Conservation (phyloP, 352 stramenopile genomes). For the Phytophthora chlamydospora region DNA sequence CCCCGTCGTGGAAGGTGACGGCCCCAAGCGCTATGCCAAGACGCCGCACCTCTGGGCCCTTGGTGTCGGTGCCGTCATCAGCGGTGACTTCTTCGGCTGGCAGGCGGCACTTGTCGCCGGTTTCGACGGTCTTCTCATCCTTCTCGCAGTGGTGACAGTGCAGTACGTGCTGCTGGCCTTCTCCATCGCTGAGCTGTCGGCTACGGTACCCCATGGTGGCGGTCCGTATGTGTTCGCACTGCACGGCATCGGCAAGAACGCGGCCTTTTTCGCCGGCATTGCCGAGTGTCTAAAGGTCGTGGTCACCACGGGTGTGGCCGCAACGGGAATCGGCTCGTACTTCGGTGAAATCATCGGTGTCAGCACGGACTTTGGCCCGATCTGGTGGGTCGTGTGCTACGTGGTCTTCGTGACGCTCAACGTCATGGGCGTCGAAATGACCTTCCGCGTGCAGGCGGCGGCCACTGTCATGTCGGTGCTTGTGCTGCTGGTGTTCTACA, state of each 20-base stretch:
- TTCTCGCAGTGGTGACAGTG: conserved; percentile 58
- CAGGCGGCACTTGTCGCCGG: conserved; percentile 55
- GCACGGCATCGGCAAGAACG: conserved; percentile 52
- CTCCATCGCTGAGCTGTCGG: conserved; percentile 67
- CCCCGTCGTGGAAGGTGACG: conserved; percentile 11
- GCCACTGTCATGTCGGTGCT: conserved; percentile 59
- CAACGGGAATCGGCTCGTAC: conserved; percentile 66
- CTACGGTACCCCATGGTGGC: conserved; percentile 53
- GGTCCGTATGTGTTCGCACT: conserved; percentile 68
- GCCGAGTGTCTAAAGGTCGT: conserved; percentile 67
- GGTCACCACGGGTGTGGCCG: conserved; percentile 54
- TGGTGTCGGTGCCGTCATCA: conserved; percentile 66
- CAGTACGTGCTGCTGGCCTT: conserved; percentile 70
- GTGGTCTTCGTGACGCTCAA: conserved; percentile 64
- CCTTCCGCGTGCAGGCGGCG: conserved; percentile 64
- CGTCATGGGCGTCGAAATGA: conserved; percentile 60
- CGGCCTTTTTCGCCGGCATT: conserved; percentile 63
- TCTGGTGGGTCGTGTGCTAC: conserved; percentile 68
- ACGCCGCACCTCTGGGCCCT: conserved; percentile 63
- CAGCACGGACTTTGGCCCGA: conserved; percentile 36
- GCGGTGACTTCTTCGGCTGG: conserved; percentile 70
- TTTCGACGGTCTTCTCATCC: conserved; percentile 63
- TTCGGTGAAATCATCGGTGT: conserved; percentile 56
- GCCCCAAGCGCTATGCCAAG: conserved; percentile 54
- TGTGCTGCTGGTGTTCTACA: conserved; percentile 62